Conservation (phyloP, 176 grass and related monocot genomes). For the Triticum turgidum region DNA sequence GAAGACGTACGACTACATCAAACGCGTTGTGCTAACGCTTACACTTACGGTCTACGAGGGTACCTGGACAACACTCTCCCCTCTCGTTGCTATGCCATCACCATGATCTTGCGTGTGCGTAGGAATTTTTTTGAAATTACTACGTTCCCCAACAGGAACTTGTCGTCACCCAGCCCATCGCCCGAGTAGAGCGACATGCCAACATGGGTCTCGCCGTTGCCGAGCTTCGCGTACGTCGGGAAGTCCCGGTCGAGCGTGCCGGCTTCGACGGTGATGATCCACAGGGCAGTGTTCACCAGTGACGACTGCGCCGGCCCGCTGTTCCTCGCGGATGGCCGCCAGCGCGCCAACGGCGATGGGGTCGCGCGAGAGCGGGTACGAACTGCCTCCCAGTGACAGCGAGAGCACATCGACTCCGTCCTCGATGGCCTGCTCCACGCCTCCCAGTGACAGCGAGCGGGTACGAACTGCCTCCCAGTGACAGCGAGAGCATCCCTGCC, state of each 20-base stretch:
- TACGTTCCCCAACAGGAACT: background rate
- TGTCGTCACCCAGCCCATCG: slow-evolving; percentile 43
- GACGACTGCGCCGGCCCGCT: slow-evolving; percentile 59
- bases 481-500: slow-evolving; percentile 43
- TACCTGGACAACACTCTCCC: too few species aligned
- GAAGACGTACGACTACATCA: too few species aligned
- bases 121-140: too few species aligned
- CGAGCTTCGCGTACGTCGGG: slow-evolving; percentile 54
- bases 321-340: slow-evolving; percentile 76
- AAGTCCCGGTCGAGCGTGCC: slow-evolving; percentile 72
- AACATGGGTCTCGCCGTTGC: slow-evolving; percentile 49
- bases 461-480: too few species aligned
- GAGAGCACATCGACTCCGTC: slow-evolving; percentile 89
- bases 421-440: slow-evolving; percentile 72
- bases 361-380: slow-evolving; percentile 53
- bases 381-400: slow-evolving; percentile 64
- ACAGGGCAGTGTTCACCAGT: slow-evolving; percentile 70
- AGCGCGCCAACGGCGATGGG: slow-evolving; percentile 75
- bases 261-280: slow-evolving; percentile 79
- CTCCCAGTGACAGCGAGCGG: slow-evolving; percentile 36
- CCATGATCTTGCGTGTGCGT: too few species aligned
- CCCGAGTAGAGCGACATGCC: slow-evolving; percentile 73
- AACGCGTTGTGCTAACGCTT: too few species aligned
- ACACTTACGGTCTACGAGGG: too few species aligned
- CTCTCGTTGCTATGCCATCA: too few species aligned